phyloP scores from a whole-genome alignment of 768 basidiomycete genomes.

The Panellus pusillus region DNA sequence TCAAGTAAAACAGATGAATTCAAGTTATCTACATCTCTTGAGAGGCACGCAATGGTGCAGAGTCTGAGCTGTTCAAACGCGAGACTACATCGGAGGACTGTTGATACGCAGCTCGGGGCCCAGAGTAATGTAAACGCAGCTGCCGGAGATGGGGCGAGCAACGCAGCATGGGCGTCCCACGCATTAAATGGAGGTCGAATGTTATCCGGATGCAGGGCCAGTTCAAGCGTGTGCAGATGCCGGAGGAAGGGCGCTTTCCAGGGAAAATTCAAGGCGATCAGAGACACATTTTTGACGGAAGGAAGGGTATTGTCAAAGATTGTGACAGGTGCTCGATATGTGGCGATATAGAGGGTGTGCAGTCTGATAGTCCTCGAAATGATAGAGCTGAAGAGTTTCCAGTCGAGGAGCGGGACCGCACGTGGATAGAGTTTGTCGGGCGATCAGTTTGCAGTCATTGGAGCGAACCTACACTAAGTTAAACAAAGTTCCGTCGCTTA shows the following conservation, averaged over 20 bases:
- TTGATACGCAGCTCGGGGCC: slow-evolving; percentile 37
- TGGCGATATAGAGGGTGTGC: slow-evolving; percentile 54
- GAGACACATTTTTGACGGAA: slow-evolving; percentile 50
- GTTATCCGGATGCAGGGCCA: slow-evolving; percentile 59
- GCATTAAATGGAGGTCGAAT: slow-evolving; percentile 55
- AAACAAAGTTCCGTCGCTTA: too few species aligned
- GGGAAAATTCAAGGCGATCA: slow-evolving; percentile 66
- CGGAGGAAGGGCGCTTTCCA: slow-evolving; percentile 56
- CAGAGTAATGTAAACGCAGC: slow-evolving; percentile 59
- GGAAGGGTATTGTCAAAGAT: slow-evolving; percentile 57
- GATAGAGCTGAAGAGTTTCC: slow-evolving; percentile 62
- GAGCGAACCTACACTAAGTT: too few species aligned
- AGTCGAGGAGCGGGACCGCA: slow-evolving; percentile 57
- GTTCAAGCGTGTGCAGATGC: slow-evolving; percentile 50
- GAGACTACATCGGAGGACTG: too few species aligned
- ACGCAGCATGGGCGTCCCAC: slow-evolving; percentile 57
- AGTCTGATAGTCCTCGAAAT: slow-evolving; percentile 58
- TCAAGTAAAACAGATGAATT: too few species aligned
- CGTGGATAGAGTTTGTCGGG: slow-evolving; percentile 46
- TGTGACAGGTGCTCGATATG: slow-evolving; percentile 57
- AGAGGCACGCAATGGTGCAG: too few species aligned
- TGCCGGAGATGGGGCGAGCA: slow-evolving; percentile 46
- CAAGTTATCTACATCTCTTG: too few species aligned
- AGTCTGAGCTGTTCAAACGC: too few species aligned
- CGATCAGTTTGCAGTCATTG: slow-evolving; percentile 53